phyloP scores from a whole-genome alignment of 306 rosid species.

The Pyrus betulifolia region DNA sequence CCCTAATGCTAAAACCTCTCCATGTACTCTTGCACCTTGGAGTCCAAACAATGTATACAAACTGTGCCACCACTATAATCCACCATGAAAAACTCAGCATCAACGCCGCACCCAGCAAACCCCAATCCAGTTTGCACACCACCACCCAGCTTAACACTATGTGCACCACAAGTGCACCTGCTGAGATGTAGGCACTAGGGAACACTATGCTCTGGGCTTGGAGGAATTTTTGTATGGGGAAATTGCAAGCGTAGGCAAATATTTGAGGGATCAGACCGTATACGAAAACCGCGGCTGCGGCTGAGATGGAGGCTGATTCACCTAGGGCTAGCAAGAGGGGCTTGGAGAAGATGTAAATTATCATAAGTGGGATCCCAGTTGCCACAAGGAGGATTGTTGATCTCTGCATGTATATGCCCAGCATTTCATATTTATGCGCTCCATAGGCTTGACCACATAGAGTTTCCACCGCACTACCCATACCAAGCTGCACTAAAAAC shows the following conservation, averaged over 20 bases:
- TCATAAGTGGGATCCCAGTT: constrained; percentile 26
- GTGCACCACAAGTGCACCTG: constrained; percentile 21
- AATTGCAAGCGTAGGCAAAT: constrained; percentile 46
- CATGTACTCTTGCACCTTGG: constrained; percentile 8
- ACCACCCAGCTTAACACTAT: constrained; percentile 32
- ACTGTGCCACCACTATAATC: constrained; percentile 14
- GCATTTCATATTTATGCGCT: constrained; percentile 36
- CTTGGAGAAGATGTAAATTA: constrained; percentile 34
- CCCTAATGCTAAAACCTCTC: constrained; percentile 36
- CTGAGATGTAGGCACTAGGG: constrained; percentile 38
- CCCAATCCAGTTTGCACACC: constrained; percentile 20
- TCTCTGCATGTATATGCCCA: constrained; percentile 41
- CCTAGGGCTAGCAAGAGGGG: constrained; percentile 21
- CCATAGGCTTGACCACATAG: constrained; percentile 66
- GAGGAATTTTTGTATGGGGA: constrained; percentile 43
- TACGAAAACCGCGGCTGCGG: constrained; percentile 35
- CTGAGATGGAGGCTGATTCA: constrained; percentile 8
- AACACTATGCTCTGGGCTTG: constrained; percentile 50
- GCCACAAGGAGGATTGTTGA: constrained; percentile 30
- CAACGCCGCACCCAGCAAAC: constrained; percentile 41
- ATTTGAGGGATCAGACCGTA: constrained; percentile 35
- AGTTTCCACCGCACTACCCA: constrained; percentile 63
- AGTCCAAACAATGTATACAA: constrained; percentile 9
- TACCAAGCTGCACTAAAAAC: constrained; percentile 33
- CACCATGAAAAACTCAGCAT: neutral